Evolutionary conservation across 169 alveolate genomes (phyloP).

Genomic region (Plasmodium falciparum): DNA sequence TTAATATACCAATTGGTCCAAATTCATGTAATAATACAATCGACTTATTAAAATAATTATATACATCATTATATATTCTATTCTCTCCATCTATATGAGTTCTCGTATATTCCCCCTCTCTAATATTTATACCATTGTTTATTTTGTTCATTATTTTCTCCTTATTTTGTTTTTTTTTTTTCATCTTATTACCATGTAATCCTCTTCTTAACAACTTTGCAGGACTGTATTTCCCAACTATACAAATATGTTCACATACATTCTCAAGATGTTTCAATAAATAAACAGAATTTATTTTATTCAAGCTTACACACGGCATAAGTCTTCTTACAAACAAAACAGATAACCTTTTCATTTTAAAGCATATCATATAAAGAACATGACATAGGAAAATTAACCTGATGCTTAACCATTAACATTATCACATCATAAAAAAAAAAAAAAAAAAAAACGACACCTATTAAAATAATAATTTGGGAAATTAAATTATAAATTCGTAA

Average conservation of each 20-base stretch:
- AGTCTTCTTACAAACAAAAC: conserved; percentile 15
- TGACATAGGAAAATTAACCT: no score
- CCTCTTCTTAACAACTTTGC: background rate
- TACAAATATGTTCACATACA: conserved; percentile 71
- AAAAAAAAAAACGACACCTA: no score
- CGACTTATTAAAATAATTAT: conserved; percentile 41
- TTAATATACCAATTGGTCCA: conserved; percentile 48
- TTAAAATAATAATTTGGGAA: no score
- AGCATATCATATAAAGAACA: background rate
- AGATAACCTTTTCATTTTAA: conserved; percentile 25
- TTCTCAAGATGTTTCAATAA: conserved; percentile 70
- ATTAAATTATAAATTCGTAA: no score
- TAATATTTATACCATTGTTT: background rate
- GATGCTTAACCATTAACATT: no score
- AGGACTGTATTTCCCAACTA: conserved; percentile 13
- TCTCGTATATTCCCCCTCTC: background rate
- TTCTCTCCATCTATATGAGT: background rate
- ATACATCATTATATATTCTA: conserved; percentile 39
- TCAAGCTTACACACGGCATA: conserved; percentile 48
- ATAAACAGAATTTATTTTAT: conserved; percentile 51
- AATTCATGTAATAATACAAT: conserved; percentile 59
- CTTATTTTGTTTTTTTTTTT: background rate
- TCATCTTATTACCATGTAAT: background rate
- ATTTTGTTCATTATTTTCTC: background rate
- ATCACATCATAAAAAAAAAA: no score